These are phyloP conservation scores for Annulohypoxylon stygium DNA, from an alignment of 495 filamentous ascomycete genomes.

Conservation along the genomic window DNA sequence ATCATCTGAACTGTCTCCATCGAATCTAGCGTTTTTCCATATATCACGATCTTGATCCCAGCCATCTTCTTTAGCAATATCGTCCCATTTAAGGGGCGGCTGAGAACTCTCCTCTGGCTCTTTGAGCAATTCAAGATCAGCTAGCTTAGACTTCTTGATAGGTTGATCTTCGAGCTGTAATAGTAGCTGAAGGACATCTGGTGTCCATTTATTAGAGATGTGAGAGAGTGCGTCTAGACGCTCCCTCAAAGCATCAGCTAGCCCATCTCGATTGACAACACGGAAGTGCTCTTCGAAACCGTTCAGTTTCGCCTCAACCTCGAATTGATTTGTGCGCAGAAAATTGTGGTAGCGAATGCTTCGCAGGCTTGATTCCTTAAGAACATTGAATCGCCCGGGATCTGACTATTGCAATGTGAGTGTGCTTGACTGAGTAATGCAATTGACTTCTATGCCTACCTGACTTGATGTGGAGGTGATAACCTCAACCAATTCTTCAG, in stretches of 20 bases:
- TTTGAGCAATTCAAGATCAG: constrained; percentile 68
- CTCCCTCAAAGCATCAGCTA: constrained; percentile 79
- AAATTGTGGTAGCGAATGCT: constrained; percentile 71
- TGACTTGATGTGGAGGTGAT: constrained; percentile 52
- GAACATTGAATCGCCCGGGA: constrained; percentile 61
- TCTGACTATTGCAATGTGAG: constrained; percentile 53
- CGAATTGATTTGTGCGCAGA: constrained; percentile 88
- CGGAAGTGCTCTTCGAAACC: constrained; percentile 92
- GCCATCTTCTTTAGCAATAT: constrained; percentile 79
- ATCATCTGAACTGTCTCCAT: constrained; percentile 71
- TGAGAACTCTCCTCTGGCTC: constrained; percentile 56
- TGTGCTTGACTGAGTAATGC: constrained; percentile 4
- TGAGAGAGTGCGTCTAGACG: constrained; percentile 72
- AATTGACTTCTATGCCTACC: constrained; percentile 33
- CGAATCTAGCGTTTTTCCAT: constrained; percentile 84
- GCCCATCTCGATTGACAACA: constrained; percentile 78
- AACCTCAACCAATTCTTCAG: constrained; percentile 67
- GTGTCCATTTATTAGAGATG: constrained; percentile 70
- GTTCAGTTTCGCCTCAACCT: constrained; percentile 76
- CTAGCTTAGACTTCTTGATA: constrained; percentile 72
- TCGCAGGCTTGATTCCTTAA: constrained; percentile 65
- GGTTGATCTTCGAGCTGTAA: constrained; percentile 87
- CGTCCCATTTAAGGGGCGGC: constrained; percentile 75
- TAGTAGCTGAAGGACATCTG: constrained; percentile 84
- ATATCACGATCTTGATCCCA: constrained; percentile 76